Conservation (phyloP, 2,329 filamentous ascomycete genomes). For the Fusarium pseudoanthophilum region DNA sequence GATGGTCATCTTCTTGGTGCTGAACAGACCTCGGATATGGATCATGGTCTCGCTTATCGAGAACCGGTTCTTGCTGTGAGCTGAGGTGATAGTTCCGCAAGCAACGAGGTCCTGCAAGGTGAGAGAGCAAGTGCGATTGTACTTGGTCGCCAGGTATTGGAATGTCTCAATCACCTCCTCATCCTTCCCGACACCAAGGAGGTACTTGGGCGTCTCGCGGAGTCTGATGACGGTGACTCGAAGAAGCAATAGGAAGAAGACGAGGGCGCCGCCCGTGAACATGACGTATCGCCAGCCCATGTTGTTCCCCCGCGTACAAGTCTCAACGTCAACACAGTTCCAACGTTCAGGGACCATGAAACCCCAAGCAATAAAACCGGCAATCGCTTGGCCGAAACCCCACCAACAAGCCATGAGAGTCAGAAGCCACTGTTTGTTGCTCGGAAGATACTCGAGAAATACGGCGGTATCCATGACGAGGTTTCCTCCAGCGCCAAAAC, state of each 20-base stretch:
- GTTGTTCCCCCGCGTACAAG: not conserved
- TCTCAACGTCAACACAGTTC: not conserved
- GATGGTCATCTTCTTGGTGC: conserved; percentile 9
- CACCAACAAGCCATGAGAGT: conserved; percentile 25
- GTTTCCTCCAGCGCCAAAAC: conserved; percentile 13
- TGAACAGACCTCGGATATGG: conserved; percentile 10
- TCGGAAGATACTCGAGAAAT: conserved; percentile 6
- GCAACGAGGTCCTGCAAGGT: conserved; percentile 2
- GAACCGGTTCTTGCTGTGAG: conserved; percentile 49
- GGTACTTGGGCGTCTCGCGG: conserved; percentile 10
- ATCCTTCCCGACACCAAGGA: not conserved
- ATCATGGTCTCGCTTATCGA: conserved; percentile 44
- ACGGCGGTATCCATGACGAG: conserved; percentile 25
- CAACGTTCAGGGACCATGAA: conserved; percentile 2
- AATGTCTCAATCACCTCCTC: conserved; percentile 7
- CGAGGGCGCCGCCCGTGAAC: conserved; percentile 20
- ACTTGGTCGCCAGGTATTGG: conserved; percentile 4
- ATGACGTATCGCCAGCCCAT: conserved; percentile 23
- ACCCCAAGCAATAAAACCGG: conserved; percentile 19
- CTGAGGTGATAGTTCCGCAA: conserved; percentile 30
- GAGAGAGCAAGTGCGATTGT: conserved; percentile 6
- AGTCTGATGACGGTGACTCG: conserved; percentile 14
- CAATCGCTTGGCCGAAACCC: conserved; percentile 12
- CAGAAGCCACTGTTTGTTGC: conserved; percentile 18
- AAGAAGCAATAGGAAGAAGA: conserved; percentile 13